Evolutionary conservation across 2,329 filamentous ascomycete species (phyloP).

Genomic region (Claviceps monticola): DNA sequence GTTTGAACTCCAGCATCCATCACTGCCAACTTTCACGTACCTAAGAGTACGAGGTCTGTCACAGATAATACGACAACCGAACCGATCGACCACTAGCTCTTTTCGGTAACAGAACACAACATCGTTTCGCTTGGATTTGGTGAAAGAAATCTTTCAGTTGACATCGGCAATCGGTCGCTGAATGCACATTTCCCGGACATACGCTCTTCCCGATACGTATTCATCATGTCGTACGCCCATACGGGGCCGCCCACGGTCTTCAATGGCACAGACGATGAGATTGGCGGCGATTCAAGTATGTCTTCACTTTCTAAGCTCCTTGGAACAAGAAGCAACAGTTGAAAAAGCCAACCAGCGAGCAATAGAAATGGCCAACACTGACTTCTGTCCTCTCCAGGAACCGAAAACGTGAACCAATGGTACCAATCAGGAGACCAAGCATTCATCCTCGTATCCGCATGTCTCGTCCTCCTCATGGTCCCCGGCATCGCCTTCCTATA

Average conservation of each 20-base stretch:
- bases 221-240: conserved; percentile 44
- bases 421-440: conserved; percentile 83
- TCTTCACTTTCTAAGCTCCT: conserved; percentile 1
- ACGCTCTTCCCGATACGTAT: neutral
- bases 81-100: neutral
- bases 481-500: conserved; percentile 96
- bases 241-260: conserved; percentile 43
- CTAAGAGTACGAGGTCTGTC: neutral
- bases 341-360: neutral
- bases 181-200: neutral
- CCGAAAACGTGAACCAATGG: conserved; percentile 91
- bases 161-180: neutral
- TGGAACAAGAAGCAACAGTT: neutral
- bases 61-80: neutral
- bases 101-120: neutral
- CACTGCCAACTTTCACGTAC: neutral
- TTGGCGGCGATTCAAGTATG: conserved; percentile 70
- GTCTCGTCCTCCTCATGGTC: conserved; percentile 93
- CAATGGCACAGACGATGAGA: conserved; percentile 48
- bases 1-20: neutral
- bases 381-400: conserved; percentile 35
- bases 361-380: neutral
- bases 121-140: neutral
- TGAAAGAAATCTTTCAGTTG: neutral
- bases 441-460: conserved; percentile 79